Conservation (phyloP, 495 filamentous ascomycete species). For the Evansstolkia leycettana region DNA sequence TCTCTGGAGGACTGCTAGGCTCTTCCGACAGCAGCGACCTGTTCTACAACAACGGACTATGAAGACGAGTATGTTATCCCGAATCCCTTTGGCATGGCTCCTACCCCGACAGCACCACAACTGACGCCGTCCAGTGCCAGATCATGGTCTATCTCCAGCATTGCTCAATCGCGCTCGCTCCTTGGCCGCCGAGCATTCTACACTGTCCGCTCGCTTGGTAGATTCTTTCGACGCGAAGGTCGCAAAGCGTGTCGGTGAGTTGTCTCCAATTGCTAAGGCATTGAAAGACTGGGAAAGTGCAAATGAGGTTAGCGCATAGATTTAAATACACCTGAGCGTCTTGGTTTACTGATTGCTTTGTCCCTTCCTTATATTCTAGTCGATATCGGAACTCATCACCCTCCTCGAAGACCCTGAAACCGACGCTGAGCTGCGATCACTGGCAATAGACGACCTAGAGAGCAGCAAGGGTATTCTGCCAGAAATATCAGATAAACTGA, state of each 20-base stretch:
- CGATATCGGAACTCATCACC: conserved; percentile 43
- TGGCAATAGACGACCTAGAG: conserved; percentile 69
- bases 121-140: conserved; percentile 18
- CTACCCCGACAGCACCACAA: conserved; percentile 11
- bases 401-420: conserved; percentile 46
- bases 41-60: conserved; percentile 13
- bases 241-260: conserved; percentile 68
- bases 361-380: conserved; percentile 18
- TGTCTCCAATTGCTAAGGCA: conserved; percentile 52
- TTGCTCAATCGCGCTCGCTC: conserved; percentile 53
- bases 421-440: conserved; percentile 48
- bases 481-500: conserved; percentile 49
- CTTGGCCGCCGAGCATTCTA: conserved; percentile 55
- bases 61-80: conserved; percentile 14
- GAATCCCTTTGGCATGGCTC: no score
- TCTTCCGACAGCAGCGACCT: conserved; percentile 1
- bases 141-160: conserved; percentile 38
- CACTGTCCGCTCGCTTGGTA: conserved; percentile 41
- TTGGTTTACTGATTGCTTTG: not conserved
- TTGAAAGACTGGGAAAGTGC: conserved; percentile 51
- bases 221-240: conserved; percentile 56
- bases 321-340: not conserved
- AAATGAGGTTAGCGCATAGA: conserved; percentile 22
- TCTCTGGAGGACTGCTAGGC: conserved; percentile 13
- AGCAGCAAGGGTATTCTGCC: conserved; percentile 47